These are phyloP conservation scores for Ophiosphaerella narmari DNA, from an alignment of 2,329 filamentous ascomycete species.

Conservation along the genomic window DNA sequence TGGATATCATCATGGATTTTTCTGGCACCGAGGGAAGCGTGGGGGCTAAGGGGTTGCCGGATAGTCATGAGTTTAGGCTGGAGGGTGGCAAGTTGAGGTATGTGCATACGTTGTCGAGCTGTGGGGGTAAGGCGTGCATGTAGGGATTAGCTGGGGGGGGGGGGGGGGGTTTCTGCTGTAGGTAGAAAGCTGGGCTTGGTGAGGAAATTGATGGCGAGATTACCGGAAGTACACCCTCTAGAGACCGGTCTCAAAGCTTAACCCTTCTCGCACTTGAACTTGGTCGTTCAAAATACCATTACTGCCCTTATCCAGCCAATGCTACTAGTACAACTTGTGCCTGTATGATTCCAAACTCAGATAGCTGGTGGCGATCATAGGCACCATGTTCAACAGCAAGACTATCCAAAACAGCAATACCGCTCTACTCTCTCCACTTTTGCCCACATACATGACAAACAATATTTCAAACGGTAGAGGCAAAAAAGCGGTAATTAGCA, in stretches of 20 bases:
- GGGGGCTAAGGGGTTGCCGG: slow-evolving; percentile 27
- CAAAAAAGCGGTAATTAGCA: neutral
- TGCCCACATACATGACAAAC: neutral
- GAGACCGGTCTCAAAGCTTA: too few relatives aligned
- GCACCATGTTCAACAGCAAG: neutral
- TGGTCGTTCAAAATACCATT: too few relatives aligned
- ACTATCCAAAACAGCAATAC: neutral
- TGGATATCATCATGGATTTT: slow-evolving; percentile 39
- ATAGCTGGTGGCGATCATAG: too few relatives aligned
- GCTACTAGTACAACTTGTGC: neutral
- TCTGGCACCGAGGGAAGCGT: slow-evolving; percentile 16
- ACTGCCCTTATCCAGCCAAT: too few relatives aligned
- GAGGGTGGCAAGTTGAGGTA: slow-evolving; percentile 37
- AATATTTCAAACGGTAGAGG: neutral
- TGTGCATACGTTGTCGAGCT: slow-evolving; percentile 36
- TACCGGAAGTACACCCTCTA: too few relatives aligned
- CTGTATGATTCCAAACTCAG: too few relatives aligned
- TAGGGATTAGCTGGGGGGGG: neutral
- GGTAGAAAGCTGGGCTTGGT: too few relatives aligned
- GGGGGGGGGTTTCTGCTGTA: too few relatives aligned
- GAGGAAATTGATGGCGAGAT: too few relatives aligned
- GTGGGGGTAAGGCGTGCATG: slow-evolving; percentile 33
- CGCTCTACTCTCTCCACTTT: neutral
- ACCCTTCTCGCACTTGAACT: too few relatives aligned
- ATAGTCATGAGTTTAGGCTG: slow-evolving; percentile 40